phyloP scores from a whole-genome alignment of 1,284 basidiomycete species.

The Pisolithus thermaeus region DNA sequence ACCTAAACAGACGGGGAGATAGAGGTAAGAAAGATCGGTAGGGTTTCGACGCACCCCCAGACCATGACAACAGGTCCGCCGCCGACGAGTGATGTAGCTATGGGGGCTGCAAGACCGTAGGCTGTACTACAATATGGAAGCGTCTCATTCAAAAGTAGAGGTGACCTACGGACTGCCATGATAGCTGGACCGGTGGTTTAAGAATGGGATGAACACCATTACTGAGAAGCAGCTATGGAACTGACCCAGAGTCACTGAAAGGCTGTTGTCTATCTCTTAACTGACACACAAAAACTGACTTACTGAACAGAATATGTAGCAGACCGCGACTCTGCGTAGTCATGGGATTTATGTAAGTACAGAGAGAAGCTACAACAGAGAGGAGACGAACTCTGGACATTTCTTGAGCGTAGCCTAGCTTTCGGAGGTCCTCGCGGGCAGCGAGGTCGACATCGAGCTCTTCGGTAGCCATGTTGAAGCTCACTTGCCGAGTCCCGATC shows the following conservation, averaged over 20 bases:
- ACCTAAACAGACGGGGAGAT: constrained; percentile 25
- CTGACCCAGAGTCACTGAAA: constrained; percentile 43
- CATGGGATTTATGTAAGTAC: neutral
- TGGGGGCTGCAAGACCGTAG: constrained; percentile 45
- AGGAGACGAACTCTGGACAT: constrained; percentile 36
- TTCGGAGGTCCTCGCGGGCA: constrained; percentile 34
- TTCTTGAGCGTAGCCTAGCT: constrained; percentile 47
- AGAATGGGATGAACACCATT: neutral
- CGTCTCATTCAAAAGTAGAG: neutral
- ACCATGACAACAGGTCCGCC: constrained; percentile 50
- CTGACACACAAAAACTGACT: constrained; percentile 12
- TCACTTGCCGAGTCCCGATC: too few species aligned
- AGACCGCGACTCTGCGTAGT: constrained; percentile 40
- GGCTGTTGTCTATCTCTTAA: too few species aligned
- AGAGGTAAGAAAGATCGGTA: too few species aligned
- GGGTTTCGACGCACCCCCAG: constrained; percentile 38
- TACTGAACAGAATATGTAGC: constrained; percentile 44
- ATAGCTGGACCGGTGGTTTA: constrained; percentile 33
- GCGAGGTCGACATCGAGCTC: constrained; percentile 16
- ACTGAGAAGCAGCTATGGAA: neutral
- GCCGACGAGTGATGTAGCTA: constrained; percentile 46
- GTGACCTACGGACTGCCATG: constrained; percentile 46
- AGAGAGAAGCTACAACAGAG: too few species aligned
- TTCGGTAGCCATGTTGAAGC: constrained; percentile 7
- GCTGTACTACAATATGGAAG: constrained; percentile 29